A percentile compares a stretch with the other conserved stretches of the same genome.
These are phyloP conservation scores for Fusarium decemcellulare DNA, from an alignment of 2,329 filamentous ascomycete species.

Conservation along the genomic window DNA sequence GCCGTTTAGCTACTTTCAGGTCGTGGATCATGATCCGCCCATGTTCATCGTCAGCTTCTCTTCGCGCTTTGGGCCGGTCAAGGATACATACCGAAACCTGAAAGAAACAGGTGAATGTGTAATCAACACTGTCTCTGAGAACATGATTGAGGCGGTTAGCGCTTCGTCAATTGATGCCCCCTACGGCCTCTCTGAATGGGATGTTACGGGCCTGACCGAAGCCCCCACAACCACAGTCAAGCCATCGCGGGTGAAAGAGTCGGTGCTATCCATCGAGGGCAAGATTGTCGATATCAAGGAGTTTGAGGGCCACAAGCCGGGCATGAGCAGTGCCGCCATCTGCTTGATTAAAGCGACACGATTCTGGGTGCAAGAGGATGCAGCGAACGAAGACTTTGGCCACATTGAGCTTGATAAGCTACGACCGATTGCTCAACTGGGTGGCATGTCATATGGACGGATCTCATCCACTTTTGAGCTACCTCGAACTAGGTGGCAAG, in stretches of 20 bases:
- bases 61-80: conserved; percentile 65
- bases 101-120: conserved; percentile 78
- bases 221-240: background rate
- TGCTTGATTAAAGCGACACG: background rate
- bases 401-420: background rate
- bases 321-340: background rate
- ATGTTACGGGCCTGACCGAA: background rate
- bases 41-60: conserved; percentile 75
- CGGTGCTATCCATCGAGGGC: background rate
- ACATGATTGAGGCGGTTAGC: conserved; percentile 87
- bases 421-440: background rate
- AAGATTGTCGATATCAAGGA: background rate
- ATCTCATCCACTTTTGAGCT: background rate
- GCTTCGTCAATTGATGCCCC: conserved; percentile 81
- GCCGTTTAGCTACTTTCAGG: conserved; percentile 85
- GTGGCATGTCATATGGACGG: conserved; percentile 1
- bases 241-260: background rate
- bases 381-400: background rate
- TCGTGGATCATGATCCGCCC: conserved; percentile 86
- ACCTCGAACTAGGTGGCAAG: background rate
- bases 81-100: conserved; percentile 84
- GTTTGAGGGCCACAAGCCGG: background rate
- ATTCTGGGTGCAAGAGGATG: background rate
- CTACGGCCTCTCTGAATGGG: conserved; percentile 60
- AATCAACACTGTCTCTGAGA: conserved; percentile 86